Conservation (phyloP, 1,139 yeast genomes). For the Kodamaea fungicola region DNA sequence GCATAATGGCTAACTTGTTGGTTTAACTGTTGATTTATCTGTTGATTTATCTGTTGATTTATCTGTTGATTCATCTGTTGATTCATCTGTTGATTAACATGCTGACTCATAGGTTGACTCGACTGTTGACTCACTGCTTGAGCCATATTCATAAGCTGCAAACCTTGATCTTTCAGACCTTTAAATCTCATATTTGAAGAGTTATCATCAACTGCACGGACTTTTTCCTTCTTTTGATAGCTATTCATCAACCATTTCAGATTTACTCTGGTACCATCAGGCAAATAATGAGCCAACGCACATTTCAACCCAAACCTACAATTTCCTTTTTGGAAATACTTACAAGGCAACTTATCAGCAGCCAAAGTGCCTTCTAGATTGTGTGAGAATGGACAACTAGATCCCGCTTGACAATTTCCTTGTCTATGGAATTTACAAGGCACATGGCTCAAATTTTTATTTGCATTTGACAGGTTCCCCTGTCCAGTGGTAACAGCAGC, state of each 20-base stretch:
- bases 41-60: too few species aligned
- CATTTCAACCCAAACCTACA: slow-evolving; percentile 92
- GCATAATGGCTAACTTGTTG: too few species aligned
- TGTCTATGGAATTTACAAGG: slow-evolving; percentile 92
- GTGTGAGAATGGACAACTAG: slow-evolving; percentile 88
- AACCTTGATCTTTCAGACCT: not conserved
- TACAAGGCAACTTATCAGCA: slow-evolving; percentile 76
- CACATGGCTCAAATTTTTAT: slow-evolving; percentile 72
- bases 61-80: too few species aligned
- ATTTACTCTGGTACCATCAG: slow-evolving; percentile 83
- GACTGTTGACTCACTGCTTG: too few species aligned
- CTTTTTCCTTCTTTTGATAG: slow-evolving; percentile 2
- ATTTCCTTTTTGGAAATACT: slow-evolving; percentile 90
- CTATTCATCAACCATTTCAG: slow-evolving; percentile 28
- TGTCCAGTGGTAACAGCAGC: slow-evolving; percentile 17
- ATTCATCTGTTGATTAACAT: too few species aligned
- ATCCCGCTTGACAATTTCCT: slow-evolving; percentile 94
- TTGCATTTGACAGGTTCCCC: slow-evolving; percentile 8
- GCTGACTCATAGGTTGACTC: too few species aligned
- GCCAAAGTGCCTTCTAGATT: slow-evolving; percentile 55
- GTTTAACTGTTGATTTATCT: too few species aligned
- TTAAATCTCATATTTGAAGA: not conserved
- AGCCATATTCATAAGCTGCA: not conserved
- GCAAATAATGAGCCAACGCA: slow-evolving; percentile 85
- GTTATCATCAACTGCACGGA: not conserved